phyloP scores from a whole-genome alignment of 768 basidiomycete genomes.

The Suillus ampliporus region DNA sequence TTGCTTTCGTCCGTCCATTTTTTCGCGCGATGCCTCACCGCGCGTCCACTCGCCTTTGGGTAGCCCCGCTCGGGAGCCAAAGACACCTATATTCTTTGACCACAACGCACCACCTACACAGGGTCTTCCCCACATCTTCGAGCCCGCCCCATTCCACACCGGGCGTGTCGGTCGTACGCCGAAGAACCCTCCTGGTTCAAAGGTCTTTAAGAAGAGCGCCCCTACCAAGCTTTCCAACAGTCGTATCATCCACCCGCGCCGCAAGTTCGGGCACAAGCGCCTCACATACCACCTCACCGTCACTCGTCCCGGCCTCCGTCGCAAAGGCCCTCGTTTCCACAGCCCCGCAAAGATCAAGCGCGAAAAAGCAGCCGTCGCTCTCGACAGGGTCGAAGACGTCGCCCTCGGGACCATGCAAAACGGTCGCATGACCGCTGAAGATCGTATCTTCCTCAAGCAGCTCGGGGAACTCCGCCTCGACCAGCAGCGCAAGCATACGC shows the following conservation, averaged over 20 bases:
- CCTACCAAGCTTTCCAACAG: not conserved
- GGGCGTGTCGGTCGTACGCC: not conserved
- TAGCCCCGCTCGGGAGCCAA: conserved; percentile 19
- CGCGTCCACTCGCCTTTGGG: conserved; percentile 20
- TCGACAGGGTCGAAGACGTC: conserved; percentile 8
- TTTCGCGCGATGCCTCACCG: conserved; percentile 17
- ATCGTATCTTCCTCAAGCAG: conserved; percentile 33
- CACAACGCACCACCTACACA: conserved; percentile 19
- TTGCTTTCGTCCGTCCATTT: conserved; percentile 17
- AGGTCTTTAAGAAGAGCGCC: not conserved
- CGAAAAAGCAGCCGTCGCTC: conserved; percentile 8
- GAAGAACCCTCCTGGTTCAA: not conserved
- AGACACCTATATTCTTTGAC: not conserved
- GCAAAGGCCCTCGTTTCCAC: conserved; percentile 9
- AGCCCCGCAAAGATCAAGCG: not conserved
- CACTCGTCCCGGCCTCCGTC: conserved; percentile 9
- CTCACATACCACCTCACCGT: conserved; percentile 16
- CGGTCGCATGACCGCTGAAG: conserved; percentile 21
- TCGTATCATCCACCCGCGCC: conserved; percentile 11
- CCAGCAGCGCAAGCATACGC: conserved; percentile 14
- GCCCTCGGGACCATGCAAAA: conserved; percentile 22
- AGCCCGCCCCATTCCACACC: not conserved
- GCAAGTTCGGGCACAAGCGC: conserved; percentile 25
- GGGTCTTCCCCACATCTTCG: conserved; percentile 14
- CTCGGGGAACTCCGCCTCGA: conserved; percentile 23